Evolutionary conservation across 495 filamentous ascomycete genomes (phyloP).

Genomic region (Penicillium maclennaniae): DNA sequence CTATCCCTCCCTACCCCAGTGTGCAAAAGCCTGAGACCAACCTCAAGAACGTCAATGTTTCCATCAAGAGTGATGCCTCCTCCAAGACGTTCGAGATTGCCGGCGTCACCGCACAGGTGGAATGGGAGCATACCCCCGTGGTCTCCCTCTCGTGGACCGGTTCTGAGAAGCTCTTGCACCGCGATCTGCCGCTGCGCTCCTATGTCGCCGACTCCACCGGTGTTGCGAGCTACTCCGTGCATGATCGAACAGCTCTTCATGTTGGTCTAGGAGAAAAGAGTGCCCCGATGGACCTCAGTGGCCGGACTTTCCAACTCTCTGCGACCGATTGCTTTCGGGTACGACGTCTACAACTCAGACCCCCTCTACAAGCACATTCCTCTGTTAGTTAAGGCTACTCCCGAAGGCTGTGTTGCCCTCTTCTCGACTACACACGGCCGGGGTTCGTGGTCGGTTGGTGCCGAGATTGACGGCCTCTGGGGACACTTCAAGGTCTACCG

Average conservation of each 20-base stretch:
- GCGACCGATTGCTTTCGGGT: constrained; percentile 69
- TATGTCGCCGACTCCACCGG: constrained; percentile 57
- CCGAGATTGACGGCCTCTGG: constrained; percentile 68
- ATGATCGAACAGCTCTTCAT: constrained; percentile 56
- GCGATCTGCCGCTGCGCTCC: constrained; percentile 57
- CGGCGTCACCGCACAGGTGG: constrained; percentile 46
- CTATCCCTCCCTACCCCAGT: constrained; percentile 57
- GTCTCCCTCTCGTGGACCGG: constrained; percentile 52
- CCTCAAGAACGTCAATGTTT: constrained; percentile 23
- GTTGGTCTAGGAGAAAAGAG: constrained; percentile 67
- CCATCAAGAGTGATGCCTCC: constrained; percentile 22
- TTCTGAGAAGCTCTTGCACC: constrained; percentile 47
- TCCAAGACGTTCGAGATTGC: constrained; percentile 45
- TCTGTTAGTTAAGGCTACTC: constrained; percentile 59
- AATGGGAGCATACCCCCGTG: constrained; percentile 55
- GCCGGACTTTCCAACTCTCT: constrained; percentile 59
- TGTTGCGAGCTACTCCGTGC: constrained; percentile 56
- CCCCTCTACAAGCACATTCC: constrained; percentile 73
- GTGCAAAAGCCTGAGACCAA: constrained; percentile 43
- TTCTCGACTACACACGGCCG: constrained; percentile 62
- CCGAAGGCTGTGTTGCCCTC: constrained; percentile 57
- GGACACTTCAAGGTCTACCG: constrained; percentile 67
- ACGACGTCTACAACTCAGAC: constrained; percentile 66
- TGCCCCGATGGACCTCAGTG: constrained; percentile 66
- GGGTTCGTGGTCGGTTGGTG: constrained; percentile 62